Evolutionary conservation across 768 basidiomycete genomes (phyloP).

Genomic region (Pleurotus tuoliensis): DNA sequence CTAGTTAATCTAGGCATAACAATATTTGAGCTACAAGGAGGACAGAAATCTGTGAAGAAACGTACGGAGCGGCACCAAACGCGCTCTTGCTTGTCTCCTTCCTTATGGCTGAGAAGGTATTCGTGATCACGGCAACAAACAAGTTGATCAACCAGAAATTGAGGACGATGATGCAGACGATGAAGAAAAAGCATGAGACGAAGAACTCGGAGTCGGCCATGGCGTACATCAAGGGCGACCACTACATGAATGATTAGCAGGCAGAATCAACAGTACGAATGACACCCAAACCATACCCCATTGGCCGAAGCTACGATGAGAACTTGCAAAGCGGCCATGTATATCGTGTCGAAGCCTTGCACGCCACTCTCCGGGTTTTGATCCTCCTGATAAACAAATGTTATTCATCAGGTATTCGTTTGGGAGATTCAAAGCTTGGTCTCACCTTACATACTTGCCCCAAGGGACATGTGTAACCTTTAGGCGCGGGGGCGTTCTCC

Average conservation of each 20-base stretch:
- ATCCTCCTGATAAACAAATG: conserved; percentile 39
- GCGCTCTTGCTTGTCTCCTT: conserved; percentile 86
- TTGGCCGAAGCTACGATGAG: conserved; percentile 79
- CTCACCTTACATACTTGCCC: conserved; percentile 78
- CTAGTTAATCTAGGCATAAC: conserved; percentile 23
- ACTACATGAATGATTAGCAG: conserved; percentile 33
- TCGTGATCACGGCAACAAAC: conserved; percentile 94
- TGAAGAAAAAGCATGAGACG: conserved; percentile 84
- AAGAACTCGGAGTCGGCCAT: conserved; percentile 91
- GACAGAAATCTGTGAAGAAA: conserved; percentile 8
- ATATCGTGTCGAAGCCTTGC: conserved; percentile 88
- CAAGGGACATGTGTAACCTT: conserved; percentile 88
- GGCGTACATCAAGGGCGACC: conserved; percentile 80
- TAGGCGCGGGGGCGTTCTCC: conserved; percentile 28
- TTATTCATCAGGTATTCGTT: no score
- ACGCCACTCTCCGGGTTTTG: conserved; percentile 63
- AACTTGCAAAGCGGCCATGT: conserved; percentile 77
- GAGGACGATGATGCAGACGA: conserved; percentile 76
- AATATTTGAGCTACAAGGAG: not conserved
- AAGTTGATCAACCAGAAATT: conserved; percentile 95
- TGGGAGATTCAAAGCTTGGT: conserved; percentile 6
- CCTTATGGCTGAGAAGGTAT: conserved; percentile 86
- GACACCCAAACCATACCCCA: conserved; percentile 47
- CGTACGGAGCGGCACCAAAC: conserved; percentile 78
- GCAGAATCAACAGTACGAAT: conserved; percentile 6